Conservation (phyloP, 768 basidiomycete genomes). For the Collybiopsis confluens region DNA sequence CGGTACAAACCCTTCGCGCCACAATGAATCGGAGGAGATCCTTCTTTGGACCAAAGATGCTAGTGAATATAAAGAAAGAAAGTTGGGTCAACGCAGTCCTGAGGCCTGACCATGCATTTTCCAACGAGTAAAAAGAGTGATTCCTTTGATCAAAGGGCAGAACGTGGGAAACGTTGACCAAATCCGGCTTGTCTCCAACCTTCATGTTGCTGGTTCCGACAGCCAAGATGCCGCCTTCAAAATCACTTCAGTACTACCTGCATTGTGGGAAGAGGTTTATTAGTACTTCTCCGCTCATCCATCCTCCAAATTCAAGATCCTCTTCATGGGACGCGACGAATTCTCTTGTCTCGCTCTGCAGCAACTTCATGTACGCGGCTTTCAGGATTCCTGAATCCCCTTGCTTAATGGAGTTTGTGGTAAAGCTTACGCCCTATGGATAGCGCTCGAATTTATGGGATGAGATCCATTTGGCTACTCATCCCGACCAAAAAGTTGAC, state of each 20-base stretch:
- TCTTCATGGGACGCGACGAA: constrained; percentile 86
- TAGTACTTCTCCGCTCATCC: not conserved
- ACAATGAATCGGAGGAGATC: no score
- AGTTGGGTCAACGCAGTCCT: no score
- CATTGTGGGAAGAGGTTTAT: not conserved
- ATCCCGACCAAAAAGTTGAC: constrained; percentile 62
- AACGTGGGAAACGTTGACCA: no score
- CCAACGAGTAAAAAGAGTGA: no score
- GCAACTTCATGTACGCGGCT: constrained; percentile 49
- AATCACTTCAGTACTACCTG: not conserved
- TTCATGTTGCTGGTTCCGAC: not conserved
- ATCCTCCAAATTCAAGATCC: constrained; percentile 54
- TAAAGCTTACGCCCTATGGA: constrained; percentile 11
- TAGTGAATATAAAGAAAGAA: no score
- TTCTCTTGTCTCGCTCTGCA: constrained; percentile 78
- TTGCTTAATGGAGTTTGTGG: constrained; percentile 11
- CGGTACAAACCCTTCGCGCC: no score
- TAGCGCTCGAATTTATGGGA: constrained; percentile 69
- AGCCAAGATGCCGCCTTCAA: not conserved
- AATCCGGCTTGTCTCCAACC: no score
- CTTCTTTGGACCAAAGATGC: no score
- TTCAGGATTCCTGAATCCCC: constrained; percentile 11
- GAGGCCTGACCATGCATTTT: no score
- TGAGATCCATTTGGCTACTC: constrained; percentile 62
- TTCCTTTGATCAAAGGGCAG: no score